phyloP scores from a whole-genome alignment of 768 basidiomycete genomes.

The Naganishia onofrii region DNA sequence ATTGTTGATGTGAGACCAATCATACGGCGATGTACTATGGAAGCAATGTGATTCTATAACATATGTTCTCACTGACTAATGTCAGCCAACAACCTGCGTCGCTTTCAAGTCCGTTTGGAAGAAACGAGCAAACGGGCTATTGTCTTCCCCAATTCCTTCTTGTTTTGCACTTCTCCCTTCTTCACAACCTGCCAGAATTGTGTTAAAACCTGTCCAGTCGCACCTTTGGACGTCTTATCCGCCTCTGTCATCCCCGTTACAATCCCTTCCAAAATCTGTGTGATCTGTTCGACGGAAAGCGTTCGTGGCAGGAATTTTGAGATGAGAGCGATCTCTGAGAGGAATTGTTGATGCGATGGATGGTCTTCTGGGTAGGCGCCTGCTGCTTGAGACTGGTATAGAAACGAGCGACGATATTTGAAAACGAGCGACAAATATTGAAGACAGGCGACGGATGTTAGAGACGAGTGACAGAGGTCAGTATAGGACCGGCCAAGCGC shows the following conservation, averaged over 20 bases:
- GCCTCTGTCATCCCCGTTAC: constrained; percentile 36
- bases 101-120: no score
- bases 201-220: constrained; percentile 44
- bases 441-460: no score
- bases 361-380: constrained; percentile 42
- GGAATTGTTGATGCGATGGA: constrained; percentile 40
- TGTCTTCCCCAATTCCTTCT: constrained; percentile 47
- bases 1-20: no score
- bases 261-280: constrained; percentile 35
- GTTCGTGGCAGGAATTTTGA: constrained; percentile 41
- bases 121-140: no score
- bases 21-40: no score
- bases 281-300: constrained; percentile 37
- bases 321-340: constrained; percentile 43
- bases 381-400: constrained; percentile 43
- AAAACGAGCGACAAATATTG: no score
- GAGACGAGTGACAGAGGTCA: not conserved
- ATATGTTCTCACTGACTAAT: no score
- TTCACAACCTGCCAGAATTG: constrained; percentile 45
- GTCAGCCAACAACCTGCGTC: no score
- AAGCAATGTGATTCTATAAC: no score
- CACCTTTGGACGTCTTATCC: constrained; percentile 38
- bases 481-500: not conserved
- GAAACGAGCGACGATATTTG: not conserved
- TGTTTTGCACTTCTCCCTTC: constrained; percentile 43